phyloP scores from a whole-genome alignment of 163 green algal genomes.

The Scenedesmus sp. region DNA sequence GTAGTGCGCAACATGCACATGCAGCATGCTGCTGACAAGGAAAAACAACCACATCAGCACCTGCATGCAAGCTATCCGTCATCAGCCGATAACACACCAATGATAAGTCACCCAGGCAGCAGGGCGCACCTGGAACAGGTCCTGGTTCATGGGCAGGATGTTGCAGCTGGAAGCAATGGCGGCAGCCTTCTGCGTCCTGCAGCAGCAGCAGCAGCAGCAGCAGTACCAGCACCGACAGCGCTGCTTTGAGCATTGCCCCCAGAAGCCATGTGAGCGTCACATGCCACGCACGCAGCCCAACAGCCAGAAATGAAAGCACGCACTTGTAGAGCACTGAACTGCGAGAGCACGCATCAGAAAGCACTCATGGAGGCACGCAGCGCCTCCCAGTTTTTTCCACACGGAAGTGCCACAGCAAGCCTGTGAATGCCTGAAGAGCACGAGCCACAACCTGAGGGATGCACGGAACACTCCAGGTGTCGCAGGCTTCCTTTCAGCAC shows the following conservation, averaged over 20 bases:
- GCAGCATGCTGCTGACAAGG: no score
- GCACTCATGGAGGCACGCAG: neutral
- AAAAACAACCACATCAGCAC: neutral
- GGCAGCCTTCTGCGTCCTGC: conserved; percentile 49
- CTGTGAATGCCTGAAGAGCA: no score
- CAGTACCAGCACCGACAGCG: neutral
- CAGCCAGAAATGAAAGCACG: no score
- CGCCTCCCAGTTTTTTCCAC: no score
- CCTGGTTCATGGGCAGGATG: conserved; percentile 50
- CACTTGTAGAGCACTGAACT: no score
- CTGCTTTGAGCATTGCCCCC: neutral
- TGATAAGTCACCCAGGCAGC: neutral
- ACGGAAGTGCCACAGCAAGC: no score
- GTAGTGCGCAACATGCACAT: neutral
- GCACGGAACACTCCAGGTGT: no score
- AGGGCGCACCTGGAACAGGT: conserved; percentile 34
- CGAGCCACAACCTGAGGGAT: no score
- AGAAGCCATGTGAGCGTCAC: neutral
- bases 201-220: neutral
- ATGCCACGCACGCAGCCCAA: neutral
- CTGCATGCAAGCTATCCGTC: no score
- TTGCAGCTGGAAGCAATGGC: conserved; percentile 52
- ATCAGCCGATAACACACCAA: no score
- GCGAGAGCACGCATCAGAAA: neutral
- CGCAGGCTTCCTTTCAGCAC: no score